phyloP scores from a whole-genome alignment of 2,329 filamentous ascomycete species.

The Phaeosphaeriaceae sp. region DNA sequence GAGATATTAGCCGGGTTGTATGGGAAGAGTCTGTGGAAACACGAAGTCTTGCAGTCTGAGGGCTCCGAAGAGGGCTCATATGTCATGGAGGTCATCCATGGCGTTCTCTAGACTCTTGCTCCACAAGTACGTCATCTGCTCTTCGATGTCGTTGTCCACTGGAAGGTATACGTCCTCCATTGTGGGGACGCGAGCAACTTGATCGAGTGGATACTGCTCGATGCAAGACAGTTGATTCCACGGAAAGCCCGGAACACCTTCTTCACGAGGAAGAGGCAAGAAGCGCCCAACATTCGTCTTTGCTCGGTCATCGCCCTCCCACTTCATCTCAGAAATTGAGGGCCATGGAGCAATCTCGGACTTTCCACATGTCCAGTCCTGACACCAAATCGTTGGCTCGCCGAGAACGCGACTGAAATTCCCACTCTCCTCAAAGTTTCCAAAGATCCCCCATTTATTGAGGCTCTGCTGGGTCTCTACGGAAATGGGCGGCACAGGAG shows the following conservation, averaged over 20 bases:
- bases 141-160: constrained; percentile 43
- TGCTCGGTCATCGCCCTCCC: constrained; percentile 56
- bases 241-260: constrained; percentile 47
- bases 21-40: not conserved
- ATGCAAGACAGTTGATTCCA: constrained; percentile 52
- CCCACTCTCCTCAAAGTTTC: constrained; percentile 29
- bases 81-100: constrained; percentile 33
- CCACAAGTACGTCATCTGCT: constrained; percentile 34
- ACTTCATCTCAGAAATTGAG: constrained; percentile 50
- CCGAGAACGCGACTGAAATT: constrained; percentile 44
- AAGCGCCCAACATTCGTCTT: constrained; percentile 52
- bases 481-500: constrained; percentile 9
- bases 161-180: constrained; percentile 48
- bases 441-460: constrained; percentile 20
- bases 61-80: constrained; percentile 9
- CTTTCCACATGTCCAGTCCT: constrained; percentile 39
- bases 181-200: constrained; percentile 43
- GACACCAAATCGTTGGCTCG: constrained; percentile 50
- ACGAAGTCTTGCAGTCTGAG: no score
- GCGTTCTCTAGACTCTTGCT: constrained; percentile 34
- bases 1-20: not conserved
- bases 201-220: constrained; percentile 49
- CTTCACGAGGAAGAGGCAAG: constrained; percentile 52
- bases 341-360: constrained; percentile 52
- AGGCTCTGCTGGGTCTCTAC: constrained; percentile 17